These are phyloP conservation scores for Epichloe gansuensis DNA, from an alignment of 2,329 filamentous ascomycete species.

Conservation along the genomic window DNA sequence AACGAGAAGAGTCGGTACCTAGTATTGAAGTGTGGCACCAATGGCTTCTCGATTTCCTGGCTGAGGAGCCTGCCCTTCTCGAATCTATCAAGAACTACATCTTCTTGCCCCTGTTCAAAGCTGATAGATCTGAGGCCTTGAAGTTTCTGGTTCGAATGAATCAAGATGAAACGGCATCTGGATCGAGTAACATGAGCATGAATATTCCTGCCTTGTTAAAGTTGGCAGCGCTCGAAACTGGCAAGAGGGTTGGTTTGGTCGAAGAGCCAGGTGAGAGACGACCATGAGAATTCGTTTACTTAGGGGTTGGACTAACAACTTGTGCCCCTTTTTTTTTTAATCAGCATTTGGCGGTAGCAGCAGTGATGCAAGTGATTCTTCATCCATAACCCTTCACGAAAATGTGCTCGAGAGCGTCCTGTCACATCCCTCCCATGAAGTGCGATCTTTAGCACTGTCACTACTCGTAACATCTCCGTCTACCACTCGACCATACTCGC, in stretches of 20 bases:
- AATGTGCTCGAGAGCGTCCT: slow-evolving; percentile 39
- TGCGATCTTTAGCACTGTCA: slow-evolving; percentile 69
- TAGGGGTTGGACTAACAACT: neutral
- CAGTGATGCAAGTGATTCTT: slow-evolving; percentile 5
- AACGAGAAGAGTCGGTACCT: slow-evolving; percentile 13
- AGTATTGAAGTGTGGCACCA: slow-evolving; percentile 37
- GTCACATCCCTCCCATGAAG: slow-evolving; percentile 43
- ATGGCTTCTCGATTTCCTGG: slow-evolving; percentile 41
- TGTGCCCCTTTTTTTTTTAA: neutral
- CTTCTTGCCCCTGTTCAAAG: slow-evolving; percentile 48
- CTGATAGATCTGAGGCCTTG: slow-evolving; percentile 39
- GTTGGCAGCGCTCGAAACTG: slow-evolving; percentile 55
- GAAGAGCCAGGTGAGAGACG: slow-evolving; percentile 45
- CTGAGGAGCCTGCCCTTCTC: slow-evolving; percentile 36
- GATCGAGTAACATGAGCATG: slow-evolving; percentile 30
- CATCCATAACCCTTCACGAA: slow-evolving; percentile 25
- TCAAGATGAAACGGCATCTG: slow-evolving; percentile 32
- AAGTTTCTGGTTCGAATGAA: slow-evolving; percentile 46
- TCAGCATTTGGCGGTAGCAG: slow-evolving; percentile 16
- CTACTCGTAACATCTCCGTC: slow-evolving; percentile 65
- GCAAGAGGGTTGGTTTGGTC: slow-evolving; percentile 56
- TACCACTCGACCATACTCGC: slow-evolving; percentile 59
- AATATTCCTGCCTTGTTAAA: slow-evolving; percentile 45
- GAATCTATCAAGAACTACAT: slow-evolving; percentile 53
- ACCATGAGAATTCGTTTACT: neutral